Conservation (phyloP, 2,329 filamentous ascomycete genomes). For the Rhinocladiella similis region DNA sequence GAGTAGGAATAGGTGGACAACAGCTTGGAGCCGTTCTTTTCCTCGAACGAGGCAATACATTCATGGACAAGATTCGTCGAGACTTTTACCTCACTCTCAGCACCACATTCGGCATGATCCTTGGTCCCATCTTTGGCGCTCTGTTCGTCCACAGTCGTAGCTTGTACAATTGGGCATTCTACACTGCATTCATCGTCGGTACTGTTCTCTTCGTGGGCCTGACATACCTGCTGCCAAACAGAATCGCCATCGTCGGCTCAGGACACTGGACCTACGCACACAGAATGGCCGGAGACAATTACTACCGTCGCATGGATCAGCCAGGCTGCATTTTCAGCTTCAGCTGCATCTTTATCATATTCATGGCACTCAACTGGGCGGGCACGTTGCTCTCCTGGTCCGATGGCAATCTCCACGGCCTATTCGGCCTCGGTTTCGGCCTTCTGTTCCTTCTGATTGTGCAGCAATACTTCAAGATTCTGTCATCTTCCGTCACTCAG, state of each 20-base stretch:
- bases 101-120: conserved; percentile 13
- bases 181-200: conserved; percentile 10
- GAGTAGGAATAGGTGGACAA: conserved; percentile 19
- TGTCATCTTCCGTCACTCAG: conserved; percentile 1
- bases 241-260: not conserved
- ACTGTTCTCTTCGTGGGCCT: conserved; percentile 5
- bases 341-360: conserved; percentile 13
- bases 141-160: conserved; percentile 13
- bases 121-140: conserved; percentile 20
- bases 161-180: conserved; percentile 17
- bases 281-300: not conserved
- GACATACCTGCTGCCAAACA: conserved; percentile 14
- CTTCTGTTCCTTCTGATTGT: conserved; percentile 10
- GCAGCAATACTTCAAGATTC: conserved; percentile 11
- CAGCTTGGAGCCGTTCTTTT: conserved; percentile 20
- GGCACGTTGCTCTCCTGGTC: conserved; percentile 14
- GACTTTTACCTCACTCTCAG: conserved; percentile 22
- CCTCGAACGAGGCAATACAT: conserved; percentile 15
- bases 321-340: conserved; percentile 16
- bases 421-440: conserved; percentile 3
- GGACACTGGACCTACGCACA: conserved; percentile 6
- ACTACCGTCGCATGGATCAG: conserved; percentile 9
- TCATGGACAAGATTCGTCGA: conserved; percentile 19
- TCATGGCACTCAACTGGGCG: conserved; percentile 21
- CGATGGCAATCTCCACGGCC: conserved; percentile 8